phyloP scores from a whole-genome alignment of 345 rosid species.

The Passiflora organensis region DNA sequence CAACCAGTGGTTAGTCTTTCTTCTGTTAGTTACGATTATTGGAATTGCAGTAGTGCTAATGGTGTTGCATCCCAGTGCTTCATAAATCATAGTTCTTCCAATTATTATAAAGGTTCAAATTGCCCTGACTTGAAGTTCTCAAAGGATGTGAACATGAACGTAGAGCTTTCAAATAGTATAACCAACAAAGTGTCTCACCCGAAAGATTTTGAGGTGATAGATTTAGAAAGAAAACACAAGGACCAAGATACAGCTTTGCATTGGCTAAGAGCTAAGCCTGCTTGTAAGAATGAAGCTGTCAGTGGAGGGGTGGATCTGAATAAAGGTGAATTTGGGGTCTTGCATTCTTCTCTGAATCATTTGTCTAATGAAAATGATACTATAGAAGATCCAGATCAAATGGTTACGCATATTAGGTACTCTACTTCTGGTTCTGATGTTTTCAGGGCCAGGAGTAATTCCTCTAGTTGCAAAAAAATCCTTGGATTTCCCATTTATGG shows the following conservation, averaged over 20 bases:
- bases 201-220: constrained; percentile 32
- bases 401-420: constrained; percentile 28
- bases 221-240: constrained; percentile 42
- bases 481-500: constrained; percentile 49
- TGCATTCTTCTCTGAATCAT: constrained; percentile 30
- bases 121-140: constrained; percentile 26
- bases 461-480: constrained; percentile 40
- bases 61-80: constrained; percentile 23
- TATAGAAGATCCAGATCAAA: constrained; percentile 25
- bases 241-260: constrained; percentile 43
- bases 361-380: constrained; percentile 32
- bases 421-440: constrained; percentile 37
- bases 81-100: constrained; percentile 23
- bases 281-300: constrained; percentile 30
- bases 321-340: constrained; percentile 23
- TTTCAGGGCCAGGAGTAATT: constrained; percentile 28
- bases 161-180: constrained; percentile 34
- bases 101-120: constrained; percentile 25
- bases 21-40: constrained; percentile 24
- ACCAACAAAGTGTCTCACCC: constrained; percentile 25
- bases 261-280: constrained; percentile 56
- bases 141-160: constrained; percentile 49
- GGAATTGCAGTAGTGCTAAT: constrained; percentile 27
- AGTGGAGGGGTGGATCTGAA: constrained; percentile 42
- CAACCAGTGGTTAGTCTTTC: constrained; percentile 16